These are phyloP conservation scores for Apiotrichum laibachii DNA, from an alignment of 1,284 basidiomycete genomes.

Conservation along the genomic window DNA sequence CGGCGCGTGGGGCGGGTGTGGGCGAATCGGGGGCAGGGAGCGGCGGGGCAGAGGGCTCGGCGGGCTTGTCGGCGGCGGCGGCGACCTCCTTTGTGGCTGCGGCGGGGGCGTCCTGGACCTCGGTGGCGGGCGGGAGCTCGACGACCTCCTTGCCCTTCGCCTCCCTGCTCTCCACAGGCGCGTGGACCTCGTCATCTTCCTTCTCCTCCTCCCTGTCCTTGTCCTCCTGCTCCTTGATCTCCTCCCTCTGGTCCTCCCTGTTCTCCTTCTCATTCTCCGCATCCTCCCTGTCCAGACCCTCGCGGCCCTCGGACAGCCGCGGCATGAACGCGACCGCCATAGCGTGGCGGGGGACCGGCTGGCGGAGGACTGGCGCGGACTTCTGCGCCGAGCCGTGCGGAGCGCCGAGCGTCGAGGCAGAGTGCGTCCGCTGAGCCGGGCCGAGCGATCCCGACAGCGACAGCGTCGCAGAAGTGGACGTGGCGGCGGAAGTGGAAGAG, in stretches of 20 bases:
- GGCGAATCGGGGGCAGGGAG: not conserved
- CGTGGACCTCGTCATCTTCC: not conserved
- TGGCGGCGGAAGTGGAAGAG: no score
- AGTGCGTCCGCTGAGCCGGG: no score
- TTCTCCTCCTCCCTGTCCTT: not conserved
- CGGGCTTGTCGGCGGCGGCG: no score
- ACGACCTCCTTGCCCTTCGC: not conserved
- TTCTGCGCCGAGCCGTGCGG: not conserved
- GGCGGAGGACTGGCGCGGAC: not conserved
- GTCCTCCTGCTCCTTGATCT: not conserved
- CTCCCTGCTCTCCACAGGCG: not conserved
- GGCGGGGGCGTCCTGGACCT: no score
- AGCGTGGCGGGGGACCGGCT: not conserved
- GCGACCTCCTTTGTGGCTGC: no score
- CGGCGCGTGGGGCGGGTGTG: constrained; percentile 5
- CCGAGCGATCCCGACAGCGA: no score
- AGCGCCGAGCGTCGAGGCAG: no score
- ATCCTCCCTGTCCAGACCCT: not conserved
- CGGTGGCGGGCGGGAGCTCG: no score
- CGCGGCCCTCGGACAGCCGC: not conserved
- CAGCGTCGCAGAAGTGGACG: no score
- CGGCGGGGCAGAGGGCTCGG: not conserved
- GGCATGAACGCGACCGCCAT: not conserved
- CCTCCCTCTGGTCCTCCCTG: not conserved
- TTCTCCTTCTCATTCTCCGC: not conserved